Evolutionary conservation across 148 eudicot genomes (phyloP).

Genomic region (Camellia sinensis): DNA sequence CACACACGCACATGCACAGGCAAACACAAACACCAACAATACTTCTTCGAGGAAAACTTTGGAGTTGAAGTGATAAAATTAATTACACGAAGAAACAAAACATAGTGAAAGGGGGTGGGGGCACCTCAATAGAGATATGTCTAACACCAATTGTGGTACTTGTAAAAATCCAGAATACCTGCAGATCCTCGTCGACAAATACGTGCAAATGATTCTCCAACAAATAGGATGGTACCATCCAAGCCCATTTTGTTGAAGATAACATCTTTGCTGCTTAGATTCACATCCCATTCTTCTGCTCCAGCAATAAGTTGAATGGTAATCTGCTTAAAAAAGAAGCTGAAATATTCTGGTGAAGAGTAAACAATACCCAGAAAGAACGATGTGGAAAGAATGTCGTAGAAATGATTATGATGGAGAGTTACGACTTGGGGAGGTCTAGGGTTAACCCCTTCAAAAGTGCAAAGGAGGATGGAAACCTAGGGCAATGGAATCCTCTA

Average conservation of each 20-base stretch:
- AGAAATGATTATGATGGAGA: background rate
- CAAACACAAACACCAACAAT: background rate
- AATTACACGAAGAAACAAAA: background rate
- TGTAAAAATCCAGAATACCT: slow-evolving; percentile 43
- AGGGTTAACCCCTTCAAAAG: slow-evolving; percentile 1
- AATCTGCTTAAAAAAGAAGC: slow-evolving; percentile 64
- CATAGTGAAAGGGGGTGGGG: background rate
- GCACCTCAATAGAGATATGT: background rate
- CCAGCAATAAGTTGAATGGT: slow-evolving; percentile 62
- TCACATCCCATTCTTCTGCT: slow-evolving; percentile 54
- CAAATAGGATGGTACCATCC: slow-evolving; percentile 49
- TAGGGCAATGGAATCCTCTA: background rate
- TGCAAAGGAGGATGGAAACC: background rate
- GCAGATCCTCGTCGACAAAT: slow-evolving; percentile 90
- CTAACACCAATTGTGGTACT: background rate
- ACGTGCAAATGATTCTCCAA: slow-evolving; percentile 75
- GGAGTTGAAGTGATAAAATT: background rate
- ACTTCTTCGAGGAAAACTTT: background rate
- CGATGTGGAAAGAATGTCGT: no score
- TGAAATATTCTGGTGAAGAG: slow-evolving; percentile 44
- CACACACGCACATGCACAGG: background rate
- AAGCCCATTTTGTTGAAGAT: slow-evolving; percentile 16
- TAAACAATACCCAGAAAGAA: slow-evolving; percentile 17
- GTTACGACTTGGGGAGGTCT: background rate
- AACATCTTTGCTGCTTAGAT: slow-evolving; percentile 23